Percentiles rank a stretch among this genome's conserved stretches.
These are phyloP conservation scores for Paraconiothyrium sp. DNA, from an alignment of 2,329 filamentous ascomycete species.

Conservation along the genomic window DNA sequence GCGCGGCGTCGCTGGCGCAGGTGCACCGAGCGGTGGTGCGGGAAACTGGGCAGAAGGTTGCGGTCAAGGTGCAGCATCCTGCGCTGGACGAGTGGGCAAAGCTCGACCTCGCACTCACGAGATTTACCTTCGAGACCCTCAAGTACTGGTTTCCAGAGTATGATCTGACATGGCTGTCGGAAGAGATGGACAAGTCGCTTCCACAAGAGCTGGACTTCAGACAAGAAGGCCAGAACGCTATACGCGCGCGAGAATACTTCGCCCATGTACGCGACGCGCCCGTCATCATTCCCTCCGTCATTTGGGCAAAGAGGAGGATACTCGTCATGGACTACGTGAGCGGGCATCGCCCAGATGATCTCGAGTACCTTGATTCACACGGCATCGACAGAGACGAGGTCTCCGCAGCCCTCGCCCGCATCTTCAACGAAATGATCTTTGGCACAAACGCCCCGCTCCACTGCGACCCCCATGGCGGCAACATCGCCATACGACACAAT, in stretches of 20 bases:
- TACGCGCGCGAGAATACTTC: slow-evolving; percentile 82
- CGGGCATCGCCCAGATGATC: slow-evolving; percentile 86
- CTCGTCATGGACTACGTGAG: slow-evolving; percentile 95
- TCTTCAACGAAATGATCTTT: slow-evolving; percentile 99
- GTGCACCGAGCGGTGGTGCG: slow-evolving; percentile 89
- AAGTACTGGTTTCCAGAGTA: slow-evolving; percentile 97
- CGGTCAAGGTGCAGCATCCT: slow-evolving; percentile 97
- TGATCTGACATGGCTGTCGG: slow-evolving; percentile 93
- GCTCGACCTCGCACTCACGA: slow-evolving; percentile 85
- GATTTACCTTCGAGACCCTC: slow-evolving; percentile 87
- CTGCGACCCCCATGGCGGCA: slow-evolving; percentile 96
- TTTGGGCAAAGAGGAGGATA: slow-evolving; percentile 89
- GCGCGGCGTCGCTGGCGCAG: slow-evolving; percentile 92
- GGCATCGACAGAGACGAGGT: slow-evolving; percentile 95
- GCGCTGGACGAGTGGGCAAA: slow-evolving; percentile 87
- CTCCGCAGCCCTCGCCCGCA: slow-evolving; percentile 84
- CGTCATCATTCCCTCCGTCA: slow-evolving; percentile 85
- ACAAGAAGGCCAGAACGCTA: slow-evolving; percentile 85
- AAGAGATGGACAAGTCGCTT: slow-evolving; percentile 90
- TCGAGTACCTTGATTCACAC: slow-evolving; percentile 84
- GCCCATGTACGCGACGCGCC: slow-evolving; percentile 76
- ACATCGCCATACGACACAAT: slow-evolving; percentile 90
- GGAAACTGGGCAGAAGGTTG: slow-evolving; percentile 84
- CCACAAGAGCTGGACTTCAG: slow-evolving; percentile 92
- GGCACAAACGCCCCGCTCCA: slow-evolving; percentile 87